Percentiles rank a stretch among this genome's conserved stretches.
Conservation (phyloP, 2,329 filamentous ascomycete genomes). For the Colletotrichum scovillei region DNA sequence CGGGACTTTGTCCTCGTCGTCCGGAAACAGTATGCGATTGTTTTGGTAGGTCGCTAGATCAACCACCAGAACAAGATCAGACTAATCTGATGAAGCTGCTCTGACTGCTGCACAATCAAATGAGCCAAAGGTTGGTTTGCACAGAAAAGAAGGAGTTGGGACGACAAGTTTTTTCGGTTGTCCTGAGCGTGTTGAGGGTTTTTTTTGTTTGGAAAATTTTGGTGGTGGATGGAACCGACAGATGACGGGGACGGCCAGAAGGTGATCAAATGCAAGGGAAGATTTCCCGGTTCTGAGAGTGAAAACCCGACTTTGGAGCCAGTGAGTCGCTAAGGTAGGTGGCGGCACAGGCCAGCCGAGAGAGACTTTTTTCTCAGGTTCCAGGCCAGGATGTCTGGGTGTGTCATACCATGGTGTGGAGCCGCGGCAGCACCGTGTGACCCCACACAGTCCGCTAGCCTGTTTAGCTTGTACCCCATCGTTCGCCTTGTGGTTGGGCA, state of each 20-base stretch:
- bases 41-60: background rate
- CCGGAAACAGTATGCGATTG: constrained; percentile 11
- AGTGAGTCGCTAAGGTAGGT: constrained; percentile 19
- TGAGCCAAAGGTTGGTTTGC: constrained; percentile 8
- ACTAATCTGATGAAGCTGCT: constrained; percentile 14
- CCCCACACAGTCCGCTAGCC: background rate
- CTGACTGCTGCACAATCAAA: constrained; percentile 1
- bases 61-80: constrained; percentile 7
- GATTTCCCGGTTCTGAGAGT: constrained; percentile 29
- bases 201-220: background rate
- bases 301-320: constrained; percentile 20
- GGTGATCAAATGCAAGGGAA: constrained; percentile 15
- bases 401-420: background rate
- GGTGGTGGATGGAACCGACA: background rate
- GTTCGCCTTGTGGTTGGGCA: background rate
- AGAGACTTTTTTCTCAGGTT: constrained; percentile 10
- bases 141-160: constrained; percentile 5
- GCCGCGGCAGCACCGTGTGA: constrained; percentile 11
- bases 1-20: constrained; percentile 4
- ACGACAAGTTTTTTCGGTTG: constrained; percentile 2
- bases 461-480: background rate
- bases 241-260: background rate
- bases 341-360: constrained; percentile 7
- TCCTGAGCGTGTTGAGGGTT: background rate
- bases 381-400: background rate